Conservation (phyloP, 192 early-diverging fungal species). For the Entomortierella chlamydospora region DNA sequence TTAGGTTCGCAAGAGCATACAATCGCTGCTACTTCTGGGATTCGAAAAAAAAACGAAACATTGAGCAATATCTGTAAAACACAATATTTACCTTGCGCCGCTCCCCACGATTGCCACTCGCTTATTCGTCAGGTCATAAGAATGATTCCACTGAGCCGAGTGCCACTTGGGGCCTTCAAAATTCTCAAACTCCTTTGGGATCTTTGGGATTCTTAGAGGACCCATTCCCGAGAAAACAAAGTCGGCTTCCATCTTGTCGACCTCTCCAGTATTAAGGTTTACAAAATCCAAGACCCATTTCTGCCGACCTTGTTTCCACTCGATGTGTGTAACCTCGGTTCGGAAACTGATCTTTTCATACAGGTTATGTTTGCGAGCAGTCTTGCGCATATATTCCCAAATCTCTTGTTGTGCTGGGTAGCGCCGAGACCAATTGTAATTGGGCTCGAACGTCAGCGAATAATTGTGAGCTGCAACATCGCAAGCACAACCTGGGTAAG, state of each 20-base stretch:
- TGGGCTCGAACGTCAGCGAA: slow-evolving; percentile 54
- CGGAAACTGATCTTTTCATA: slow-evolving; percentile 53
- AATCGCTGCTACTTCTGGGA: too few relatives aligned
- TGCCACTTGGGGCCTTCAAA: slow-evolving; percentile 51
- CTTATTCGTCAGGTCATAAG: slow-evolving; percentile 34
- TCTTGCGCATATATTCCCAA: slow-evolving; percentile 48
- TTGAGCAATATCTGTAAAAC: too few relatives aligned
- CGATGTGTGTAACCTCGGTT: slow-evolving; percentile 48
- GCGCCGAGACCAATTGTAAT: slow-evolving; percentile 54
- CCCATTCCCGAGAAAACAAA: slow-evolving; percentile 60
- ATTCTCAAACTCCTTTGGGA: slow-evolving; percentile 57
- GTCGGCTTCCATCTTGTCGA: slow-evolving; percentile 14
- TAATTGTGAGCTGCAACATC: slow-evolving; percentile 58
- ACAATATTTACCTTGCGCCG: slow-evolving; percentile 36
- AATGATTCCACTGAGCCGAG: slow-evolving; percentile 47
- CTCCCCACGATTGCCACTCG: slow-evolving; percentile 34
- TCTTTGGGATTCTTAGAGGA: slow-evolving; percentile 54
- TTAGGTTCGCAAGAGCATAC: too few relatives aligned
- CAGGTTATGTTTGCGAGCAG: slow-evolving; percentile 50
- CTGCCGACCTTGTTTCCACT: slow-evolving; percentile 47
- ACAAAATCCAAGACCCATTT: slow-evolving; percentile 44
- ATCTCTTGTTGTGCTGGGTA: slow-evolving; percentile 56
- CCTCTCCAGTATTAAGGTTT: slow-evolving; percentile 19
- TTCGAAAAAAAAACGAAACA: too few relatives aligned
- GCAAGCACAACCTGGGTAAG: slow-evolving; percentile 58